Evolutionary conservation across 2,329 filamentous ascomycete genomes (phyloP), one percentile per base, ranked within the genome.

Genomic region (Triangularia verruculosa): DNA sequence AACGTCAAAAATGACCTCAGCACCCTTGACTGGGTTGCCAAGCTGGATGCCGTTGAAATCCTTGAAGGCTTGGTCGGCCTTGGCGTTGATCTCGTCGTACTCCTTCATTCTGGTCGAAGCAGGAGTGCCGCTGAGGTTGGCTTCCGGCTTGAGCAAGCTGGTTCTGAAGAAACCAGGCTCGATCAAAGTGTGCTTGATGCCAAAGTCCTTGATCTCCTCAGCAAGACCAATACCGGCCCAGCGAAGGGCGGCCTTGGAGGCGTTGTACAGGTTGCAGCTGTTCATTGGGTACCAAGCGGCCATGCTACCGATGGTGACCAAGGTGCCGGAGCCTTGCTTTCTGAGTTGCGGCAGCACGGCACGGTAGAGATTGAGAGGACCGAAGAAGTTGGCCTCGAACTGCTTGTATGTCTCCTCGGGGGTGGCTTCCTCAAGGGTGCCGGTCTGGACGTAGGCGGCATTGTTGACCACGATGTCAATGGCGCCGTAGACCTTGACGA

Each of bases 141-240:
- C 15, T 12, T 30, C 51, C 12, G 34, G 34, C 1, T 53, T 11
- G 30, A 82, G 70, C 61, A 83, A 79, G n/a, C 78, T 78, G 11
- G 82, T 84, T 2, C 81, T 75, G 65, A 83, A 84, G 43, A 77
- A 78, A 1, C 82, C 82, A 0, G 80, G 81, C 68, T 84, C 81
- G 20, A 84, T 73, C 12, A 80, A 73, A 3, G 78, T 75, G 15
- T 79, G 78, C 12, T 71, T 59, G 61, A 84, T 79, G 13, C 76
- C 13, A 82, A 76, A 1, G 78, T n/a, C n/a, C n/a, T n/a, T n/a
- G n/a, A n/a, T n/a, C n/a, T n/a, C n/a, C n/a, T n/a, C n/a, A n/a
- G n/a, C n/a, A n/a, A n/a, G n/a, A n/a, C n/a, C n/a, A n/a, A n/a
- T n/a, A n/a, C n/a, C n/a, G n/a, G n/a, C n/a, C n/a, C n/a, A n/a